phyloP scores from a whole-genome alignment of 2,329 filamentous ascomycete species.

The Colletotrichum sp. region DNA sequence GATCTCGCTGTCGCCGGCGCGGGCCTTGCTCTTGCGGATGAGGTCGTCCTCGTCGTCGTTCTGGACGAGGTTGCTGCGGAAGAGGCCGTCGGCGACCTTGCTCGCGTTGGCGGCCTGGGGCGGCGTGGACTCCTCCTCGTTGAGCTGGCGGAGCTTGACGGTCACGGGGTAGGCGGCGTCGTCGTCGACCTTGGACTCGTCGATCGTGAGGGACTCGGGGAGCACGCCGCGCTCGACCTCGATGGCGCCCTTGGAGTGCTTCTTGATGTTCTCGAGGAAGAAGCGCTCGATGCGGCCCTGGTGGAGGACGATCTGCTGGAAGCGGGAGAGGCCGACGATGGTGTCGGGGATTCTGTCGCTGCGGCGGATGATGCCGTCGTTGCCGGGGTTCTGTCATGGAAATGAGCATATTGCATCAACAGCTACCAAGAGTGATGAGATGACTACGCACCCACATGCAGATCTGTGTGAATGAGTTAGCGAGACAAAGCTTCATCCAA shows the following conservation, averaged over 20 bases:
- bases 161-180: conserved; percentile 64
- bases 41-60: conserved; percentile 59
- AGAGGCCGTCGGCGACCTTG: conserved; percentile 59
- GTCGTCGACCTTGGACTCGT: conserved; percentile 54
- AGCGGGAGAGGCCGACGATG: conserved; percentile 64
- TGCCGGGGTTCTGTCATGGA: conserved; percentile 62
- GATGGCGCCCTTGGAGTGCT: conserved; percentile 53
- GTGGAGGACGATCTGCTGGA: conserved; percentile 71
- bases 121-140: conserved; percentile 62
- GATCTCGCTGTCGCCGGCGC: conserved; percentile 42
- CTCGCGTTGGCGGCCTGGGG: conserved; percentile 31
- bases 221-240: conserved; percentile 65
- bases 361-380: conserved; percentile 60
- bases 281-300: conserved; percentile 75
- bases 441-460: conserved; percentile 19
- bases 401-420: conserved; percentile 13
- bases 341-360: conserved; percentile 68
- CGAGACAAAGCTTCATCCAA: neutral
- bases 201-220: conserved; percentile 59
- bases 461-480: neutral
- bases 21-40: conserved; percentile 21
- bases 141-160: conserved; percentile 61
- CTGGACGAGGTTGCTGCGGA: conserved; percentile 61
- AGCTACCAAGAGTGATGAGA: neutral
- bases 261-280: conserved; percentile 66